A percentile compares a stretch with the other conserved stretches of the same genome.
These are phyloP conservation scores for Epichloe glyceriae DNA, from an alignment of 2,329 filamentous ascomycete species.

Conservation along the genomic window DNA sequence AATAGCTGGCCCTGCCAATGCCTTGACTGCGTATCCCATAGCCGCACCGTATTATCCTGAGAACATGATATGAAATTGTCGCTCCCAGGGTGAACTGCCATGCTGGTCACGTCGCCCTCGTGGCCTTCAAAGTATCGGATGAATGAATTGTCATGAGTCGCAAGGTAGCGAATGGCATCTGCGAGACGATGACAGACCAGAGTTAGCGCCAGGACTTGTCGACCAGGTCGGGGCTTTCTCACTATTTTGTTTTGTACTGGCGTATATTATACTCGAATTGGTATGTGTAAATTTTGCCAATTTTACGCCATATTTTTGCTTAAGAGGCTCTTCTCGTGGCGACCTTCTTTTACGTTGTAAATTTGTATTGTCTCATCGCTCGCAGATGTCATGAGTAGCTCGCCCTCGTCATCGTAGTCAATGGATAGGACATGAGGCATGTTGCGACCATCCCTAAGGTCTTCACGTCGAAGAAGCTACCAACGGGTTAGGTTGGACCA, in stretches of 20 bases:
- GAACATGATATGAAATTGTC: slow-evolving; percentile 90
- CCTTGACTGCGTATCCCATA: slow-evolving; percentile 80
- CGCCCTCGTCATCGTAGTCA: slow-evolving; percentile 92
- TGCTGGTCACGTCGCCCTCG: slow-evolving; percentile 67
- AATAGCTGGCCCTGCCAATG: slow-evolving; percentile 70
- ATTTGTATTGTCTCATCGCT: slow-evolving; percentile 94
- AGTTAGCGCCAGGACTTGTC: slow-evolving; percentile 3
- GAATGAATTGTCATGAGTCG: slow-evolving; percentile 89
- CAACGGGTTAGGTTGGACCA: background rate
- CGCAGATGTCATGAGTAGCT: slow-evolving; percentile 79
- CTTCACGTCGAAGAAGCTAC: slow-evolving; percentile 45
- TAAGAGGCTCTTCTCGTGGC: slow-evolving; percentile 75
- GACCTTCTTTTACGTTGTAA: slow-evolving; percentile 85
- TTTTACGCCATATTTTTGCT: slow-evolving; percentile 97
- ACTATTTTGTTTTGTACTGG: slow-evolving; percentile 90
- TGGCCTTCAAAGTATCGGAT: slow-evolving; percentile 95
- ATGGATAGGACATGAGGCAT: slow-evolving; percentile 68
- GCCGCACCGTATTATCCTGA: slow-evolving; percentile 76
- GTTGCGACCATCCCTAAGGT: slow-evolving; percentile 36
- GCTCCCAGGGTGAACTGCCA: slow-evolving; percentile 71
- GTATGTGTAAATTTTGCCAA: slow-evolving; percentile 91
- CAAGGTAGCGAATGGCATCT: slow-evolving; percentile 78
- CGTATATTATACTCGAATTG: slow-evolving; percentile 82
- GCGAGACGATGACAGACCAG: background rate
- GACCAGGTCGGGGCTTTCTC: slow-evolving; percentile 12